phyloP scores from a whole-genome alignment of 208 protist species.

The Trypanosoma melophagium region DNA sequence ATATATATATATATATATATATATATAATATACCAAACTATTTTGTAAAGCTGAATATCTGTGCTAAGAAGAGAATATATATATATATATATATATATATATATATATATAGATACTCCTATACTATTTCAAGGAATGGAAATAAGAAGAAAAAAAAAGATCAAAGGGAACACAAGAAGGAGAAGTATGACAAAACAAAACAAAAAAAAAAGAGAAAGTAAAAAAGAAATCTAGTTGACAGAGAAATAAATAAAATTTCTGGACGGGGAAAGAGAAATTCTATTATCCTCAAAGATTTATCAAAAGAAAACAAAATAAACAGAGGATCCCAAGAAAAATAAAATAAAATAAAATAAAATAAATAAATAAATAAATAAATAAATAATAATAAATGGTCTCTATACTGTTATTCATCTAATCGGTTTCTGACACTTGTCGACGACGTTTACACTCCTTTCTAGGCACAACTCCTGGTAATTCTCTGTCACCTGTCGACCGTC shows the following conservation, averaged over 20 bases:
- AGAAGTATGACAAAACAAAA: neutral
- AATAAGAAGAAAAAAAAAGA: neutral
- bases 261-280: too few species aligned
- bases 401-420: neutral
- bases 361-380: too few species aligned
- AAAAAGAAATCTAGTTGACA: constrained; percentile 16
- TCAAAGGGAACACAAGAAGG: neutral
- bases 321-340: neutral
- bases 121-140: neutral
- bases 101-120: neutral
- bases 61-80: neutral
- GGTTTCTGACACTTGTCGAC: neutral
- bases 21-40: neutral
- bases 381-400: too few species aligned
- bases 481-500: constrained; percentile 5
- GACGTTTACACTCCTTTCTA: neutral
- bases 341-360: too few species aligned
- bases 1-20: neutral
- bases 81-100: neutral
- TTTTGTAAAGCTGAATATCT: neutral
- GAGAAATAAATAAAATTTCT: neutral
- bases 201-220: neutral
- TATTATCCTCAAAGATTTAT: too few species aligned
- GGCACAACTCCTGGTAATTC: neutral
- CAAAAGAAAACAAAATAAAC: constrained; percentile 13